These are phyloP conservation scores for Globisporangium lucens DNA, from an alignment of 352 stramenopile genomes.

Conservation along the genomic window DNA sequence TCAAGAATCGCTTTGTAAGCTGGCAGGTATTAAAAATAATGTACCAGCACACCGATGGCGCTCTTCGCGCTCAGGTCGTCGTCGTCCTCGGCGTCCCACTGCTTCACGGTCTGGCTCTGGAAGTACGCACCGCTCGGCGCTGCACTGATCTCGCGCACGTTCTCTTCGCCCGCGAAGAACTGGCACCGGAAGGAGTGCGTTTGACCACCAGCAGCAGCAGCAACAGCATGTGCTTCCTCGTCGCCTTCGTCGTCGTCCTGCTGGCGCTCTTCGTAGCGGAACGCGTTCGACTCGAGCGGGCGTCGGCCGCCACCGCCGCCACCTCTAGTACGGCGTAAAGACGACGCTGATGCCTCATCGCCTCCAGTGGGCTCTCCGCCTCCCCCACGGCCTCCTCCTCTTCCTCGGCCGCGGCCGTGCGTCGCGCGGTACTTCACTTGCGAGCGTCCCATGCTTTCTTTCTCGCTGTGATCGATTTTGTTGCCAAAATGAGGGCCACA, in stretches of 20 bases:
- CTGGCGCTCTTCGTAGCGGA: conserved; percentile 49
- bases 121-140: conserved; percentile 45
- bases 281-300: conserved; percentile 66
- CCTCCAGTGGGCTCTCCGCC: not conserved
- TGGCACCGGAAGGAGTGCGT: conserved; percentile 28
- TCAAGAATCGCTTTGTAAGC: no score
- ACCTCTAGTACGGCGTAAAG: conserved; percentile 4
- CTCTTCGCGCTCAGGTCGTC: conserved; percentile 14
- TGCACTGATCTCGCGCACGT: conserved; percentile 36
- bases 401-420: conserved; percentile 44
- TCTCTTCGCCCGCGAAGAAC: conserved; percentile 64
- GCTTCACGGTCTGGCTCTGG: conserved; percentile 55
- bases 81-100: conserved; percentile 61
- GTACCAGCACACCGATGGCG: conserved; percentile 39
- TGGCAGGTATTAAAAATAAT: not conserved
- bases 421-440: conserved; percentile 65
- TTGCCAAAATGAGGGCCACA: no score
- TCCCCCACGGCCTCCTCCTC: conserved; percentile 13
- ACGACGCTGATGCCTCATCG: not conserved
- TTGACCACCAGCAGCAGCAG: conserved; percentile 7
- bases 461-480: no score
- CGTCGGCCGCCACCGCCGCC: conserved; percentile 16
- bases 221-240: conserved; percentile 10
- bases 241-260: conserved; percentile 24
- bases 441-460: conserved; percentile 51